phyloP scores from a whole-genome alignment of 2,329 filamentous ascomycete species.

The Hymenoscyphus linearis region DNA sequence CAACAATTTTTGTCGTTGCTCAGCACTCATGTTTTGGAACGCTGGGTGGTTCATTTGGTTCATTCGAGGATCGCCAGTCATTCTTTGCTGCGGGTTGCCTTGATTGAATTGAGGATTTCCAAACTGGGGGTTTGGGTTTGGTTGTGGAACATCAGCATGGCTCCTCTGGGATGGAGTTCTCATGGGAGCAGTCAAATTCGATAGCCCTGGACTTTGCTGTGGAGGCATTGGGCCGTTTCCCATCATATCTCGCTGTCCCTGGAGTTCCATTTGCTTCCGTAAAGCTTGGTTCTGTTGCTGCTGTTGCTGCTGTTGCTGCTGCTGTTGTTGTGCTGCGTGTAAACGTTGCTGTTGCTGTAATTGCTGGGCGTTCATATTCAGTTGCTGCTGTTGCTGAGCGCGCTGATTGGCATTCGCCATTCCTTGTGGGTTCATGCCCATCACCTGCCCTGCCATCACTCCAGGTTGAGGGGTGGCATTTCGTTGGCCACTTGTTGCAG shows the following conservation, averaged over 20 bases:
- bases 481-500: constrained; percentile 26
- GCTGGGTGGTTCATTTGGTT: constrained; percentile 36
- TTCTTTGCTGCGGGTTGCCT: constrained; percentile 38
- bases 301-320: constrained; percentile 21
- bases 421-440: constrained; percentile 26
- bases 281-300: constrained; percentile 21
- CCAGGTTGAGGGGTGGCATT: constrained; percentile 31
- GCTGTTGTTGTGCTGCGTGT: constrained; percentile 22
- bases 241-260: constrained; percentile 50
- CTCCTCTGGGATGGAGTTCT: constrained; percentile 30
- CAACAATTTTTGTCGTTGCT: constrained; percentile 42
- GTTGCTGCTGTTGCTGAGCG: constrained; percentile 29
- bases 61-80: constrained; percentile 31
- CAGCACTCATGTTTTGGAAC: constrained; percentile 40
- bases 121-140: constrained; percentile 44
- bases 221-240: constrained; percentile 43
- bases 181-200: constrained; percentile 51
- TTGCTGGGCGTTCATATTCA: constrained; percentile 28
- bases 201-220: constrained; percentile 54
- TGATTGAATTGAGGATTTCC: constrained; percentile 52
- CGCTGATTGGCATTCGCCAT: constrained; percentile 25
- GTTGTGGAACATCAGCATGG: constrained; percentile 31
- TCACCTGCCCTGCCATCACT: constrained; percentile 25
- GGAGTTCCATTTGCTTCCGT: constrained; percentile 38
- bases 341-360: constrained; percentile 20